Evolutionary conservation across 2,329 filamentous ascomycete genomes (phyloP), one percentile per base, ranked within the genome.

Genomic region (Aspergillus brunneoviolaceus): DNA sequence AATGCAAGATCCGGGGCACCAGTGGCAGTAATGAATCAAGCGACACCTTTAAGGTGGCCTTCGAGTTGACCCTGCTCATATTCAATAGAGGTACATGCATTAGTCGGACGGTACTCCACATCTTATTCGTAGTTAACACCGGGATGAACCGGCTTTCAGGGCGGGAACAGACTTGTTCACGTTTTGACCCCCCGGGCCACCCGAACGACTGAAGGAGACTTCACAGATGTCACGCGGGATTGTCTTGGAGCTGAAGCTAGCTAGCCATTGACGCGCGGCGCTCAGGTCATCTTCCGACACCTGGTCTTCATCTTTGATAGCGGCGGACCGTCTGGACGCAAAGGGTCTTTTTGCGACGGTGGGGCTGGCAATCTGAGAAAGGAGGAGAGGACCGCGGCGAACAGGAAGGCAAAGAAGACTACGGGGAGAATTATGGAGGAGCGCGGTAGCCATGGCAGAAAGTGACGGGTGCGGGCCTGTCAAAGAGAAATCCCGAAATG

Each of bases 161-260:
- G 52, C 63, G 59, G 59, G 54, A 56, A 70, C 79, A 65, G 74
- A 88, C 86, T 89, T 89, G 75, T 89, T 89, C 59, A 89, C 86
- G 76, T 89, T 88, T 72, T 89, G 86, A 11, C 86, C 86, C 54
- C 86, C 86, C 19, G 86, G 86, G 3, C 86, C 86, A 55, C 85
- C 86, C 2, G 86, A 87, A 60, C 86, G 80, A 70, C 84, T 87
- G 72, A 87, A 89, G 52, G 80, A 84, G 64, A 88, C 70, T 62
- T 86, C 81, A 67, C 84, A 81, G 59, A 88, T 79, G 63, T 77
- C 77, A 58, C 79, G 80, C 27, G 86, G 84, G 58, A 88, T 82
- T 14, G 82, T 80, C 14, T 82, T 79, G 58, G 80, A 72, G 70
- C 82, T 76, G 64, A 87, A 79, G 49, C 75, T 74, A 49, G 78